Conservation (phyloP, 2,329 filamentous ascomycete genomes). For the Myotisia sp. region DNA sequence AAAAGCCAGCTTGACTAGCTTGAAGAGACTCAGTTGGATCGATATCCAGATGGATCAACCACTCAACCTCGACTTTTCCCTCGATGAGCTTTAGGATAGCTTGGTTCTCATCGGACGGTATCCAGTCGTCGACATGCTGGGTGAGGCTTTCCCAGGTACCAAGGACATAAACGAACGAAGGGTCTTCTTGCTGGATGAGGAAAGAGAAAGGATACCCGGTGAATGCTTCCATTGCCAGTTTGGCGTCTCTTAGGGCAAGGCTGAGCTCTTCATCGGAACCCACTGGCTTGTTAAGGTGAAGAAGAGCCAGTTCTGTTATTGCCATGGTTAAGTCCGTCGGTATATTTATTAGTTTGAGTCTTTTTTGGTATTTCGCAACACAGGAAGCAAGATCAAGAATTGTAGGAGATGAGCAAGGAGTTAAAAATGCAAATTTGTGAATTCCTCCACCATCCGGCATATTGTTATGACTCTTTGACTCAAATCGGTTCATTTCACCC, state of each 20-base stretch:
- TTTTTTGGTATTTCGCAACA: too few species aligned
- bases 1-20: slow-evolving; percentile 9
- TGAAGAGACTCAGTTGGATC: slow-evolving; percentile 16
- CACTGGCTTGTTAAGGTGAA: slow-evolving; percentile 19
- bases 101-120: slow-evolving; percentile 31
- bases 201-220: slow-evolving; percentile 26
- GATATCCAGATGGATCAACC: slow-evolving; percentile 32
- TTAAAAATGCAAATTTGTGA: too few species aligned
- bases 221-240: slow-evolving; percentile 24
- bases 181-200: slow-evolving; percentile 33
- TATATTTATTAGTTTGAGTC: too few species aligned
- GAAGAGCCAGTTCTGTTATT: slow-evolving; percentile 34
- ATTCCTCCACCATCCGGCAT: too few species aligned
- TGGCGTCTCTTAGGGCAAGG: slow-evolving; percentile 24
- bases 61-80: slow-evolving; percentile 27
- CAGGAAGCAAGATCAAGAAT: too few species aligned
- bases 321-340: too few species aligned
- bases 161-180: slow-evolving; percentile 30
- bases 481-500: too few species aligned
- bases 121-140: slow-evolving; percentile 31
- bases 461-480: too few species aligned
- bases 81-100: slow-evolving; percentile 23
- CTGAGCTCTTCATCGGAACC: slow-evolving; percentile 15
- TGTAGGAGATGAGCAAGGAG: too few species aligned
- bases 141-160: slow-evolving; percentile 33